Base-by-base conservation (phyloP, 257 asterid genomes). In the Solanum paucissectum region DNA sequence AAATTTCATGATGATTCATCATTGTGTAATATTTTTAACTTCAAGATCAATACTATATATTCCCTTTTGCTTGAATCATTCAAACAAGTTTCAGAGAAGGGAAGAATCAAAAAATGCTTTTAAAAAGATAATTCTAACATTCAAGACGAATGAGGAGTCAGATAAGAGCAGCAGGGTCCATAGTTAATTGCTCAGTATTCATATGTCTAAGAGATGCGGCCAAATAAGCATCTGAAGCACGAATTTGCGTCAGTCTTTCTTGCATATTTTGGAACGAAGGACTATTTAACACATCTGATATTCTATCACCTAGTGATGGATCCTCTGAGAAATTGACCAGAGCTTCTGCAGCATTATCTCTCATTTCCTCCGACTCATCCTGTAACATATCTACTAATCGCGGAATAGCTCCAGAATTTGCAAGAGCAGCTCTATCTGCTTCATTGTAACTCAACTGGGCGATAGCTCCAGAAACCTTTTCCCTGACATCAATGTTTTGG, bases 271-370 rank as follows among this genome's bases (percentile, higher is more conserved):
- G 91, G 86, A 94, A 93, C 3, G 86, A 64, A 10, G 93, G 94
- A 52, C 89, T 88, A 88, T 91, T 92, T 2, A 89, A 21, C 16
- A 91, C 87, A 44, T 90, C 60, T 1, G 91, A 89, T 73, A 91
- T 74, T 62, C 90, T 87, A 60, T 92, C 94, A 25, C 91, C 89
- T 36, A 88, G 89, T 40, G 72, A 89, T 1, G 95, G 92, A 88
- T 93, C 95, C 85, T 84, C 84, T 42, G 93, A 91, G 87, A 93
- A 91, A 86, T 91, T 91, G 21, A 92, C 89, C 7, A 92, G 95
- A 42, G 98, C 93, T 88, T 93, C 94, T 1, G 94, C 93, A 55
- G 90, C 95, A 90, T 91, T 91, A 29, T 92, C 94, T 87, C 90
- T 91, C 90, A 89, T 58, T 90, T 90, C 95, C 44, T 89, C 90